phyloP scores from a whole-genome alignment of 345 rosid genomes.

The Eucalyptus viminalis region DNA sequence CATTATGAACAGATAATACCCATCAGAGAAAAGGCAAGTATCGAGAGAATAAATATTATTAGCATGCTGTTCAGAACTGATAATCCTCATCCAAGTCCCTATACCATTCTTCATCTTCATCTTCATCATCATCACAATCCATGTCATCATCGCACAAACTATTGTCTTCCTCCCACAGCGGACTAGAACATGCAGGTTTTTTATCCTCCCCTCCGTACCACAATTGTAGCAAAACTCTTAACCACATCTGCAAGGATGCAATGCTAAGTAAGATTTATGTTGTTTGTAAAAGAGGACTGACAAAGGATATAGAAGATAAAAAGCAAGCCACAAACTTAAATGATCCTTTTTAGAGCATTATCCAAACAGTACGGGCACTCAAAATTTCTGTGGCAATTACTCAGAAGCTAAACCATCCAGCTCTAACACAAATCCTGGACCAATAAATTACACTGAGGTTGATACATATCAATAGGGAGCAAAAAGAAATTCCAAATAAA shows the following conservation, averaged over 20 bases:
- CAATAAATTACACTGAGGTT: background rate
- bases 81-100: background rate
- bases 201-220: conserved; percentile 41
- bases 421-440: background rate
- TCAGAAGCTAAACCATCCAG: background rate
- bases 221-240: conserved; percentile 54
- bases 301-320: background rate
- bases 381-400: background rate
- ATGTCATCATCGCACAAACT: background rate
- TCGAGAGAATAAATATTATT: background rate
- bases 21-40: background rate
- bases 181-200: conserved; percentile 36
- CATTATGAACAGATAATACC: background rate
- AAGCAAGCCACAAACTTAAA: background rate
- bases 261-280: background rate
- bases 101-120: background rate
- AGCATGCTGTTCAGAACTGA: background rate
- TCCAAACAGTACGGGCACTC: background rate
- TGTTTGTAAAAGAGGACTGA: background rate
- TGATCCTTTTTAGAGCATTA: background rate
- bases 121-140: background rate
- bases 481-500: background rate
- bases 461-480: background rate
- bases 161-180: conserved; percentile 36
- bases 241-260: conserved; percentile 22